Conservation (phyloP, 371 early-diverging fungal genomes). For the Haplosporangium sp. region DNA sequence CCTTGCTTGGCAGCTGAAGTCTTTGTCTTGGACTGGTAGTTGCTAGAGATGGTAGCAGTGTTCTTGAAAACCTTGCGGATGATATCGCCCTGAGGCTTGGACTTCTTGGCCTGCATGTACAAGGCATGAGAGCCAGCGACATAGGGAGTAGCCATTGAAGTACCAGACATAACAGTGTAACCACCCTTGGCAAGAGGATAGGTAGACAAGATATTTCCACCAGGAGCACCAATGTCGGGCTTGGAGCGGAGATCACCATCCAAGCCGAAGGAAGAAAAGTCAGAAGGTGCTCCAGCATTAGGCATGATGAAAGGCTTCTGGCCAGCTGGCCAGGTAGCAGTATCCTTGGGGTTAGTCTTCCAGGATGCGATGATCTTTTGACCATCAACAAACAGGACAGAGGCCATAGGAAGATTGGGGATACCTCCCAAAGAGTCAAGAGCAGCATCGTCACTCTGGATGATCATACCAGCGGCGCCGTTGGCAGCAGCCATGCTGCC, state of each 20-base stretch:
- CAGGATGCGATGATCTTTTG: no score
- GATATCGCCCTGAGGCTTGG: conserved; percentile 32
- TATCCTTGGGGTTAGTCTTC: no score
- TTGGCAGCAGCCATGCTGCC: conserved; percentile 55
- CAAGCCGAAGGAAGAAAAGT: conserved; percentile 73
- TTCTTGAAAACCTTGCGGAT: conserved; percentile 61
- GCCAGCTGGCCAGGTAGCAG: conserved; percentile 12
- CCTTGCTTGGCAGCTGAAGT: conserved; percentile 74
- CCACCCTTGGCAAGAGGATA: conserved; percentile 61
- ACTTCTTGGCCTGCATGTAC: conserved; percentile 58
- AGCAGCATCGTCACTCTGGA: conserved; percentile 60
- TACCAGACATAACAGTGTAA: conserved; percentile 73
- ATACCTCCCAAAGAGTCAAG: conserved; percentile 48
- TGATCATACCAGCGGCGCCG: conserved; percentile 72
- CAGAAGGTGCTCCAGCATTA: conserved; percentile 62
- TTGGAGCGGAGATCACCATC: conserved; percentile 51
- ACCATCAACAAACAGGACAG: not conserved
- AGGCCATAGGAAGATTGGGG: conserved; percentile 37
- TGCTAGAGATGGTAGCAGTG: conserved; percentile 58
- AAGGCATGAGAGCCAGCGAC: conserved; percentile 77
- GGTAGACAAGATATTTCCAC: conserved; percentile 80
- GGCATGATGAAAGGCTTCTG: conserved; percentile 30
- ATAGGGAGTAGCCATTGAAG: conserved; percentile 80
- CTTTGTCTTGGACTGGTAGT: conserved; percentile 47
- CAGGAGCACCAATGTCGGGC: conserved; percentile 79